phyloP scores from a whole-genome alignment of 2,329 filamentous ascomycete species.

The Aspergillus fumigatiaffinis region DNA sequence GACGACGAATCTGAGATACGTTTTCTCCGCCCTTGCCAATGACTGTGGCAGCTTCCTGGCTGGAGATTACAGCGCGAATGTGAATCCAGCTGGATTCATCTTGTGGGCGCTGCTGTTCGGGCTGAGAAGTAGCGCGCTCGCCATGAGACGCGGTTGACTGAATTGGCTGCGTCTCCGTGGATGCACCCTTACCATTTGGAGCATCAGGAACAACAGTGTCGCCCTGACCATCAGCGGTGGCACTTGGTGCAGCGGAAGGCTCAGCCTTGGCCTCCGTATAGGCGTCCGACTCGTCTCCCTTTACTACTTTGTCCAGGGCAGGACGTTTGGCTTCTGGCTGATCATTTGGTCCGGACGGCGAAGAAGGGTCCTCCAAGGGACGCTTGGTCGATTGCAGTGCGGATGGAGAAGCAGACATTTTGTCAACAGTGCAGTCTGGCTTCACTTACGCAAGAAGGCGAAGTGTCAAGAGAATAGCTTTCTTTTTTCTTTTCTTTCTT shows the following conservation, averaged over 20 bases:
- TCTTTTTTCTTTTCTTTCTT: constrained; percentile 48
- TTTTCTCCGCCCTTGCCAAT: constrained; percentile 99
- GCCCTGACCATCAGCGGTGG: constrained; percentile 46
- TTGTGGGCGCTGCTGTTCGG: constrained; percentile 52
- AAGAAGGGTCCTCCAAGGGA: constrained; percentile 94
- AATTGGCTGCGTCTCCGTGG: constrained; percentile 55
- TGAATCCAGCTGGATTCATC: constrained; percentile 98
- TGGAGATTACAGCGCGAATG: constrained; percentile 93
- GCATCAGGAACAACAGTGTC: constrained; percentile 67
- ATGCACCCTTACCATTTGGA: constrained; percentile 50
- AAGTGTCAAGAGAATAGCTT: constrained; percentile 40
- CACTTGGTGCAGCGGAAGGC: constrained; percentile 16
- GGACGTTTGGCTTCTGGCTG: constrained; percentile 97
- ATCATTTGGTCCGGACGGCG: constrained; percentile 83
- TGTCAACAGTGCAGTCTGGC: constrained; percentile 32
- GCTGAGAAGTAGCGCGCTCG: constrained; percentile 45
- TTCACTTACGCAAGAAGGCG: constrained; percentile 46
- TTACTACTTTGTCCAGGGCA: constrained; percentile 86
- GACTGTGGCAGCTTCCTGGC: constrained; percentile 92
- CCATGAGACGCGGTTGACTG: constrained; percentile 54
- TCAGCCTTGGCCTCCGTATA: constrained; percentile 26
- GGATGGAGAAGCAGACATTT: constrained; percentile 67
- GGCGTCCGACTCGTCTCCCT: constrained; percentile 50
- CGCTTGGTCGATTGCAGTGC: constrained; percentile 64
- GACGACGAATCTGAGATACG: constrained; percentile 89